These are phyloP conservation scores for Stygiomarasmius scandens DNA, from an alignment of 1,284 basidiomycete genomes.

Conservation along the genomic window DNA sequence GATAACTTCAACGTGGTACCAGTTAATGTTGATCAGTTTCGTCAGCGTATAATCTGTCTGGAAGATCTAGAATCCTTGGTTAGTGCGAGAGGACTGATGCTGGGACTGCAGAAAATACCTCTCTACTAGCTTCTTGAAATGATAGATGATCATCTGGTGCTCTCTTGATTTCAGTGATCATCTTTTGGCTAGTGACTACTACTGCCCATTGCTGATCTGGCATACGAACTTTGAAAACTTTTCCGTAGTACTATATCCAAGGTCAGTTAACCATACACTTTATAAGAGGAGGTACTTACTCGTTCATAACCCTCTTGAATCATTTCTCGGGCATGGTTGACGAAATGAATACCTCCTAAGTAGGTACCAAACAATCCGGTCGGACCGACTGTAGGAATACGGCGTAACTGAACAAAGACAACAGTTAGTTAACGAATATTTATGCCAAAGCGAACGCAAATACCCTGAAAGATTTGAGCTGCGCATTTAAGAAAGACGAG, in stretches of 20 bases:
- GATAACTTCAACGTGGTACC: conserved; percentile 24
- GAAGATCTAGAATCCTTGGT: neutral
- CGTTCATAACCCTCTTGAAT: neutral
- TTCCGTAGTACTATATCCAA: neutral
- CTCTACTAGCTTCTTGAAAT: conserved; percentile 27
- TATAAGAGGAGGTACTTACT: neutral
- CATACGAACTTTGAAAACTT: neutral
- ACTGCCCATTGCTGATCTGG: neutral
- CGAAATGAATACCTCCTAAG: neutral
- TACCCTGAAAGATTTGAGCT: no score
- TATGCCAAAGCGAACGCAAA: no score
- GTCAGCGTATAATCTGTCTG: conserved; percentile 11
- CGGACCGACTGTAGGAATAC: neutral
- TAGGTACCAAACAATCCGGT: neutral
- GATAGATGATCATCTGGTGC: conserved; percentile 36
- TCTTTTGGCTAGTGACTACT: conserved; percentile 22
- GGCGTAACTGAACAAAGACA: neutral
- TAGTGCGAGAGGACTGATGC: neutral
- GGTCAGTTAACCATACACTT: no score
- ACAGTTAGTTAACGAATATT: no score
- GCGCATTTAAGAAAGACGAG: no score
- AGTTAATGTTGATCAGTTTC: neutral
- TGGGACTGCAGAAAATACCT: conserved; percentile 22
- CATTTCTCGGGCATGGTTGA: neutral
- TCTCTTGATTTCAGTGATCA: conserved; percentile 37